Percentiles rank a stretch among this genome's conserved stretches.
Evolutionary conservation across 768 basidiomycete species (phyloP).

Genomic region (Strobilomyces echinocephalus): DNA sequence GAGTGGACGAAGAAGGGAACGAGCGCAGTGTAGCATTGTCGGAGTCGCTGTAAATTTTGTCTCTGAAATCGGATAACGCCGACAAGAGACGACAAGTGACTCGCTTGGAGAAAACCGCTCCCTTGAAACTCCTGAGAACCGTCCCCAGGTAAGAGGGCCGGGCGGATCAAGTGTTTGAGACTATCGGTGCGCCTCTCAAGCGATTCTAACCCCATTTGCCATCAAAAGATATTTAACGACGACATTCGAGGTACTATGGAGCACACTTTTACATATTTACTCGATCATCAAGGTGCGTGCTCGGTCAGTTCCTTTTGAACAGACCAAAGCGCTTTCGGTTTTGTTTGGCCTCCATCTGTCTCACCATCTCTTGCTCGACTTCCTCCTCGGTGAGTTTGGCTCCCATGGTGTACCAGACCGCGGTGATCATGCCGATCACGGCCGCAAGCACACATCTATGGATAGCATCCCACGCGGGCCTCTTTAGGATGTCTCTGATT

Average conservation of each 20-base stretch:
- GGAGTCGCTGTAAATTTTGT: constrained; percentile 14
- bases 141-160: not conserved
- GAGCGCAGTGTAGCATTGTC: constrained; percentile 29
- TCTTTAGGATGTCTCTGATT: not conserved
- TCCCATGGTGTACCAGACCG: constrained; percentile 86
- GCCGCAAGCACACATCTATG: constrained; percentile 82
- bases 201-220: not conserved
- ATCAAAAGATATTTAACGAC: no score
- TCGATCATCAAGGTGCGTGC: no score
- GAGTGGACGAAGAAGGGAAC: constrained; percentile 25
- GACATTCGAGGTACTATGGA: no score
- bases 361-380: constrained; percentile 65
- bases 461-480: constrained; percentile 4
- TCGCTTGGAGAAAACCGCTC: no score
- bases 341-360: constrained; percentile 54
- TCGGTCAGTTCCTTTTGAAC: constrained; percentile 10
- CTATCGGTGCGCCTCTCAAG: not conserved
- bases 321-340: constrained; percentile 43
- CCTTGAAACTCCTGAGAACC: no score
- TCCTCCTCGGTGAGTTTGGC: constrained; percentile 72
- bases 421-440: constrained; percentile 72
- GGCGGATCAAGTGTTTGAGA: not conserved
- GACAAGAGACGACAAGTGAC: not conserved
- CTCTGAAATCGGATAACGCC: constrained; percentile 21
- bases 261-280: no score